phyloP scores from a whole-genome alignment of 805 yeast species.

The Cyberlindnera bimundalis region DNA sequence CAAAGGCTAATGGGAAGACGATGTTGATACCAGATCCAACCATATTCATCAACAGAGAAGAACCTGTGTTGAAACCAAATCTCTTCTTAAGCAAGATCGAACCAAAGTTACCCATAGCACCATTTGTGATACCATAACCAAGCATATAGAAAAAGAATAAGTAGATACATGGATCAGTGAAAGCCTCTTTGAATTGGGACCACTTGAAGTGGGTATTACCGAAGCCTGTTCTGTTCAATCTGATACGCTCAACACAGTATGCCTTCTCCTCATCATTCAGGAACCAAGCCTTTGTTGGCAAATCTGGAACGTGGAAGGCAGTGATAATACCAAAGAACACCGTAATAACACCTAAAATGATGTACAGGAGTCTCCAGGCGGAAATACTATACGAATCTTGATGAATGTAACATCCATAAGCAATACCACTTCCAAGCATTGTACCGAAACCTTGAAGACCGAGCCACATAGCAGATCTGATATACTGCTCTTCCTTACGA shows the following conservation, averaged over 20 bases:
- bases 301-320: conserved; percentile 49
- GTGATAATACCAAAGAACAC: conserved; percentile 47
- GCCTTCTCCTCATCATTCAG: conserved; percentile 42
- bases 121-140: conserved; percentile 45
- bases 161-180: conserved; percentile 49
- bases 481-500: conserved; percentile 41
- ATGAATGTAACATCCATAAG: conserved; percentile 47
- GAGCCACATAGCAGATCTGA: conserved; percentile 41
- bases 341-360: conserved; percentile 59
- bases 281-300: conserved; percentile 48
- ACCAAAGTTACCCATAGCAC: conserved; percentile 36
- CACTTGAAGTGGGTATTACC: conserved; percentile 52
- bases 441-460: conserved; percentile 44
- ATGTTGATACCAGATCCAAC: conserved; percentile 35
- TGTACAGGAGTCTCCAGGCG: conserved; percentile 59
- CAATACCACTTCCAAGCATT: conserved; percentile 47
- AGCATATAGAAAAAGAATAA: conserved; percentile 39
- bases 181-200: conserved; percentile 49
- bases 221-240: conserved; percentile 53
- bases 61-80: conserved; percentile 26
- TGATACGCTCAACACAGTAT: conserved; percentile 48
- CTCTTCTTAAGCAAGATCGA: conserved; percentile 11
- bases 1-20: conserved; percentile 17
- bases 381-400: conserved; percentile 36
- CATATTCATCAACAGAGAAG: conserved; percentile 34